Evolutionary conservation across 441 rosid genomes (phyloP).

Genomic region (Bruguiera hainesii): DNA sequence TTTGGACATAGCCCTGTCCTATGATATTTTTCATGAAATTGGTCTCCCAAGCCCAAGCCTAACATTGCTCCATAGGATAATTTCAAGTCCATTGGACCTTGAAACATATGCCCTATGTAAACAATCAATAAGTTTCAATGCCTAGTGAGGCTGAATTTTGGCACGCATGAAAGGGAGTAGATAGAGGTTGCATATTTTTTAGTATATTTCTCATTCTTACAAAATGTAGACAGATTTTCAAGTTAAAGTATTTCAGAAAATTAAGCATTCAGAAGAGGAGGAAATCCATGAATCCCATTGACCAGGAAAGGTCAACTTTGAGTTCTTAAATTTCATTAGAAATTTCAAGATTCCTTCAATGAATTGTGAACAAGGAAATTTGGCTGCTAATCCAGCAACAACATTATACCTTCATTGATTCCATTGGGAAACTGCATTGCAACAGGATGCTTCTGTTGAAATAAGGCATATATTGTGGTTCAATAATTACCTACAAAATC

Average conservation of each 20-base stretch:
- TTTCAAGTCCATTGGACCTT: background rate
- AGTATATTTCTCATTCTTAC: too few relatives aligned
- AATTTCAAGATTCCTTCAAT: too few relatives aligned
- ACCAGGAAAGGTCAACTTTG: background rate
- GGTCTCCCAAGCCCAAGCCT: too few relatives aligned
- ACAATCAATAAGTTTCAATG: background rate
- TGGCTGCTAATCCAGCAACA: too few relatives aligned
- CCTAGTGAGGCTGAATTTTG: too few relatives aligned
- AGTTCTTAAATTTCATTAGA: background rate
- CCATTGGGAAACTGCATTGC: background rate
- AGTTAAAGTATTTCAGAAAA: background rate
- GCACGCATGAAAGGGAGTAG: too few relatives aligned
- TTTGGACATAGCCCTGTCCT: background rate
- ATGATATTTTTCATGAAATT: background rate
- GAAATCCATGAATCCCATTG: background rate
- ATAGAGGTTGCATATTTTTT: too few relatives aligned
- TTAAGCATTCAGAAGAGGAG: background rate
- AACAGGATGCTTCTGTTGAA: background rate
- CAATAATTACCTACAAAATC: conserved; percentile 72
- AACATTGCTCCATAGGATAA: background rate
- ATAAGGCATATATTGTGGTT: conserved; percentile 9
- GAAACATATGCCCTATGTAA: background rate
- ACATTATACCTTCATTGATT: background rate
- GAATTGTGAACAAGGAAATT: too few relatives aligned
- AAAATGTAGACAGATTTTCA: background rate